Evolutionary conservation across 2,329 filamentous ascomycete species (phyloP), one percentile per base, ranked within the genome.

Genomic region (Verticillium klebahnii): DNA sequence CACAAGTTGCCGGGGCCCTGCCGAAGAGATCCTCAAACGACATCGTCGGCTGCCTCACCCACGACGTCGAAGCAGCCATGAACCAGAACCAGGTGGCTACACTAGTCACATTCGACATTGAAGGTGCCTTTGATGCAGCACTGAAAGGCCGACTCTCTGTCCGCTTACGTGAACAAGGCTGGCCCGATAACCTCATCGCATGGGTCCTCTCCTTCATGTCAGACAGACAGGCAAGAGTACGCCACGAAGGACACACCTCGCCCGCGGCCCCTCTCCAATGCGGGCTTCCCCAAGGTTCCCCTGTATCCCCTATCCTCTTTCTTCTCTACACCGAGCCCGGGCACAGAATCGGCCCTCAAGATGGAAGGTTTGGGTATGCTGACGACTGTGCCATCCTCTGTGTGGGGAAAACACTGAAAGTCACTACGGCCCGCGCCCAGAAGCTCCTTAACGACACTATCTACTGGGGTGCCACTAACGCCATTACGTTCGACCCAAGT

Each of bases 381-480:
- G 63, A 69, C 36, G 62, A 70, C 56, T 62, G 59, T 15, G 63
- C 56, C 17, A 66, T 67, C 19, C 64, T 68, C 39, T 63, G 57
- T 50, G 56, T 61, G 2, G 62, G 64, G 25, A 29, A 64, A 9
- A 64, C 61, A 1, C 60, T 66, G 9, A 57, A 64, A 25, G 58
- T 65, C 50, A 67, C 60, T 11, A 56, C 62, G 15, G n/a, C 32
- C 34, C 45, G 31, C 19, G 62, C 65, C 37, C 56, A 64, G 11
- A 55, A 45, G 19, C 50, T 60, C n/a, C 52, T 65, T 4, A 34
- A 60, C 31, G 60, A 64, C 29, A 60, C 66, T 7, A 40, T 64
- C 12, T 31, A 57, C 12, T 68, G 62, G 64, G 66, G 68, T 11
- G 58, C 45, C 19, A 59, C 50, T 5, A 66, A 67, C 37, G 64